Conservation (phyloP, 1,284 basidiomycete species). For the Salmacisia buchloeana region DNA sequence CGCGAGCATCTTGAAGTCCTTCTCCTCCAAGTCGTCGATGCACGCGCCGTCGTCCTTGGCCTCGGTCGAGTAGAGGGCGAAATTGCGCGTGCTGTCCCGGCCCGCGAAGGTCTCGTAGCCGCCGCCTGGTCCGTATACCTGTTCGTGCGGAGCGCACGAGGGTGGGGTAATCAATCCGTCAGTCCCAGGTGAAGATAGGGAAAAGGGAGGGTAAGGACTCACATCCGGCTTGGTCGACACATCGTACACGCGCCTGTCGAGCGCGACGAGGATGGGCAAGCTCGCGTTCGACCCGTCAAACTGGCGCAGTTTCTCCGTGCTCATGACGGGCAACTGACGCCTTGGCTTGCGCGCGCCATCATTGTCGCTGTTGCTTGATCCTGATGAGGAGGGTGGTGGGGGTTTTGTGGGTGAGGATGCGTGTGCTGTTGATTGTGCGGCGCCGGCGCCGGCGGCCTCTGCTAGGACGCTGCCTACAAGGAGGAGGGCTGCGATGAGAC, state of each 20-base stretch:
- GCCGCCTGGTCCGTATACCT: constrained; percentile 5
- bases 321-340: neutral
- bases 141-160: neutral
- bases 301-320: neutral
- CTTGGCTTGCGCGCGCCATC: neutral
- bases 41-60: neutral
- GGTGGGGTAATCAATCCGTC: no score
- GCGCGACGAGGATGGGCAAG: neutral
- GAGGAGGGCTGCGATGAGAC: neutral
- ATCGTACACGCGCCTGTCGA: constrained; percentile 4
- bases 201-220: neutral
- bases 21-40: constrained; percentile 4
- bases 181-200: no score
- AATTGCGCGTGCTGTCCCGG: constrained; percentile 6
- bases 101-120: constrained; percentile 5
- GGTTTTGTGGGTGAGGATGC: neutral
- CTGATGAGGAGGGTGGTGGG: neutral
- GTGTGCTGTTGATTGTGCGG: neutral
- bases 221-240: neutral
- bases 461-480: neutral
- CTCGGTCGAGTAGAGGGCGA: constrained; percentile 2
- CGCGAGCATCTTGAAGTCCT: neutral
- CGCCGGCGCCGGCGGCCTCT: neutral
- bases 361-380: neutral
- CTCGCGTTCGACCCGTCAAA: neutral